Evolutionary conservation across 2,329 filamentous ascomycete genomes (phyloP).

Genomic region (Claviceps capensis): DNA sequence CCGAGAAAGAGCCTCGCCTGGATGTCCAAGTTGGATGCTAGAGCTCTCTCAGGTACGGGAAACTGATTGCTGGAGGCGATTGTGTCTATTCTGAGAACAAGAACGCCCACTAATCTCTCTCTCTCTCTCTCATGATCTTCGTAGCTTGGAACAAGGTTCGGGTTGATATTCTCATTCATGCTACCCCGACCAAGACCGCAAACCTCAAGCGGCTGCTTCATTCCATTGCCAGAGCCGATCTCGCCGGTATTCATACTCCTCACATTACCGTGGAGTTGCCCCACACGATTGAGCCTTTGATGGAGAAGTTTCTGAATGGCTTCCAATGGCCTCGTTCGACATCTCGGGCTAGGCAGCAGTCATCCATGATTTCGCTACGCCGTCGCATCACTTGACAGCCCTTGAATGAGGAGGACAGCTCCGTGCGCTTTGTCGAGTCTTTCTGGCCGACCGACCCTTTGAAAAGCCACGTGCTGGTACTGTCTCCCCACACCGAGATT

Average conservation of each 20-base stretch:
- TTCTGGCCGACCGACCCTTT: slow-evolving; percentile 62
- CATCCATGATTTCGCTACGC: slow-evolving; percentile 53
- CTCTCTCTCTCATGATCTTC: background rate
- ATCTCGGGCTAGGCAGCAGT: slow-evolving; percentile 23
- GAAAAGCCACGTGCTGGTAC: slow-evolving; percentile 64
- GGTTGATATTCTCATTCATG: slow-evolving; percentile 76
- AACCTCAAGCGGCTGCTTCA: slow-evolving; percentile 62
- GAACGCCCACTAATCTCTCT: background rate
- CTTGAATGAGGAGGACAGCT: slow-evolving; percentile 54
- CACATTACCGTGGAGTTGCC: slow-evolving; percentile 79
- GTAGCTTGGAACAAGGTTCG: slow-evolving; percentile 63
- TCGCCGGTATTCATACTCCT: slow-evolving; percentile 53
- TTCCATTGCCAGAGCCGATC: slow-evolving; percentile 65
- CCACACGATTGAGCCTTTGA: slow-evolving; percentile 48
- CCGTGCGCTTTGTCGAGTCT: slow-evolving; percentile 66
- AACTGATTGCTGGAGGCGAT: no score
- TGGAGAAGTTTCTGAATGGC: slow-evolving; percentile 45
- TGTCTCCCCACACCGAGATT: slow-evolving; percentile 70
- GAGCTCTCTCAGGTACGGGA: slow-evolving; percentile 47
- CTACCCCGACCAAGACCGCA: slow-evolving; percentile 54
- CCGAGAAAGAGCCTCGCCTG: slow-evolving; percentile 54
- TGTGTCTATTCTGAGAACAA: background rate
- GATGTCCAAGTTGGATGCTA: slow-evolving; percentile 64
- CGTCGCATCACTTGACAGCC: slow-evolving; percentile 53
- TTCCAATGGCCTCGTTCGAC: slow-evolving; percentile 53